Base-by-base conservation (phyloP, 371 early-diverging fungal species). In the Circinella minor region DNA sequence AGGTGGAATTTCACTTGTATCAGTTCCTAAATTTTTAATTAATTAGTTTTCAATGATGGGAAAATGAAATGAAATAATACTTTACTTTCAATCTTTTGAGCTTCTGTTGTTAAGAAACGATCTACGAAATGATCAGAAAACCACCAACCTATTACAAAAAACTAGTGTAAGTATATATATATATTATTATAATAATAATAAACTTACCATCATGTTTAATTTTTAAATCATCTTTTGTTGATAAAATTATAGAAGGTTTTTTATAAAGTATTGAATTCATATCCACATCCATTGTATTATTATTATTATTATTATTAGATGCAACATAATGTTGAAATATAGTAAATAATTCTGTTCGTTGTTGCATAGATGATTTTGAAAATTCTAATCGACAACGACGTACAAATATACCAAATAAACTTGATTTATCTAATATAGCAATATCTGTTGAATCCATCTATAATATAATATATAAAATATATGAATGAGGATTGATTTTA, bases 351-450 rank as follows among this genome's bases (percentile, higher is more conserved):
- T 77, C 72, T 9, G 55, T 67, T 15, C 72, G 59, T 18, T 72
- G 72, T 36, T 70, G 66, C 43, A 73, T 68, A 4, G 74, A 63
- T 15, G 73, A 49, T 48, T 54, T 66, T 34, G 65, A 48, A 64
- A 74, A 83, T 63, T 80, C 83, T 5, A 79, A 59, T 36, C 67
- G 65, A 38, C 79, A 81, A 59, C 70, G 71, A 14, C 83, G 72
- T n/a, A 81, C 71, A 72, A 79, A 83, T 43, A 77, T 37, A 4
- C 79, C 81, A 67, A 83, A 74, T 4, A 83, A 69, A 61, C 83
- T 79, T 4, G 69, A 63, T 69, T 72, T 76, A 20, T 77, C 78
- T 48, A 61, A 34, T 5, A 57, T 57, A 34, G 57, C 57, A 57
- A 57, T 57, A 57, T 57, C 57, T 34, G 34, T 27, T 57, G 20